These are phyloP conservation scores for Bipolaris gigantea DNA, from an alignment of 2,329 filamentous ascomycete species.

Conservation along the genomic window DNA sequence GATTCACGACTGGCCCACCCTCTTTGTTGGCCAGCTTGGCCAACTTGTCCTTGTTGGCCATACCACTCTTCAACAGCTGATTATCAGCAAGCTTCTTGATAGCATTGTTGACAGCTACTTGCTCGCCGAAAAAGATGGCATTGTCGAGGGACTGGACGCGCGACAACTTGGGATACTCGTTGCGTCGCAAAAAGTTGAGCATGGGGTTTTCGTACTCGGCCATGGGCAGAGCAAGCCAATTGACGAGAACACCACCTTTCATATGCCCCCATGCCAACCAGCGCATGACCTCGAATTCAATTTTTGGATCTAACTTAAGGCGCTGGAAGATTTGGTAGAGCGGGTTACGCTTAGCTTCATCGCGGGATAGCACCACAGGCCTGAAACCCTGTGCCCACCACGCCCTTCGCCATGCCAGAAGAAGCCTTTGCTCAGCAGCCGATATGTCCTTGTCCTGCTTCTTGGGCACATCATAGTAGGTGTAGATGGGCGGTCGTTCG, in stretches of 20 bases:
- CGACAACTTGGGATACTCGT: constrained; percentile 72
- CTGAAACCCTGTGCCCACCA: constrained; percentile 96
- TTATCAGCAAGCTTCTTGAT: constrained; percentile 47
- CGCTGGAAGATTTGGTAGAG: constrained; percentile 71
- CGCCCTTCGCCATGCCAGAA: constrained; percentile 85
- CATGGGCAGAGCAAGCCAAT: constrained; percentile 85
- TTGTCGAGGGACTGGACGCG: constrained; percentile 72
- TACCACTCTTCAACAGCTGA: constrained; percentile 57
- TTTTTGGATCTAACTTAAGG: constrained; percentile 39
- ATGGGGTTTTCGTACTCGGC: constrained; percentile 71
- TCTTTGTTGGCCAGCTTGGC: constrained; percentile 54
- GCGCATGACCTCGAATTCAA: constrained; percentile 66
- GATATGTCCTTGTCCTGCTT: constrained; percentile 65
- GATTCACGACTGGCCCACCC: constrained; percentile 65
- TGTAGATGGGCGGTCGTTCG: constrained; percentile 77
- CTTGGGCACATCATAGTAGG: constrained; percentile 77
- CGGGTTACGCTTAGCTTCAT: constrained; percentile 82
- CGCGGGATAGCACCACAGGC: constrained; percentile 76
- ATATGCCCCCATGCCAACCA: constrained; percentile 95
- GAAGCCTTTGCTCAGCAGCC: constrained; percentile 74
- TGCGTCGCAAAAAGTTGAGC: constrained; percentile 71
- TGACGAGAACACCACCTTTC: constrained; percentile 78
- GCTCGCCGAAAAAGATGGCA: constrained; percentile 73
- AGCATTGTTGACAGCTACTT: constrained; percentile 50
- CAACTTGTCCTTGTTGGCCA: constrained; percentile 64